These are phyloP conservation scores for Vachellia pachyceras DNA, from an alignment of 306 rosid species.

Conservation along the genomic window DNA sequence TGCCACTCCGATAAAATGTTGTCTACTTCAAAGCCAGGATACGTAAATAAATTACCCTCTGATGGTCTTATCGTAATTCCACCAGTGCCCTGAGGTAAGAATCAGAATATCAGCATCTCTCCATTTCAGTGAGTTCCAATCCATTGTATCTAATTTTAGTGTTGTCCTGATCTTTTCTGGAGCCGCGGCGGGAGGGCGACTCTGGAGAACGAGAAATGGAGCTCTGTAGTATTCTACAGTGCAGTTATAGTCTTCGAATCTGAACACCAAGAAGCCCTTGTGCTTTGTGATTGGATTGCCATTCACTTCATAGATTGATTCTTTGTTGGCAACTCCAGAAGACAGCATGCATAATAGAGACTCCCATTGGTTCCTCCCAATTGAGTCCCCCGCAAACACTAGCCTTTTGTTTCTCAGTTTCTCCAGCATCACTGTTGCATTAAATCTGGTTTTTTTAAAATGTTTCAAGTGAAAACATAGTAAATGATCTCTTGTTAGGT, in stretches of 20 bases:
- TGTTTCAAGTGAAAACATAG: constrained; percentile 8
- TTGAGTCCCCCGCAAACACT: constrained; percentile 88
- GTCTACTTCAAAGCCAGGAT: neutral
- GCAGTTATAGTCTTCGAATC: constrained; percentile 73
- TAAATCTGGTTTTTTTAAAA: constrained; percentile 56
- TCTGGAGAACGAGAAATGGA: constrained; percentile 82
- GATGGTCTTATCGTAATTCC: constrained; percentile 91
- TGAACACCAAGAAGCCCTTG: constrained; percentile 87
- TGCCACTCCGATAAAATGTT: neutral
- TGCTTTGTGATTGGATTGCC: constrained; percentile 80
- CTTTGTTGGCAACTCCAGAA: constrained; percentile 64
- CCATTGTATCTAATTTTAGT: constrained; percentile 78
- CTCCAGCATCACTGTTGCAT: constrained; percentile 77
- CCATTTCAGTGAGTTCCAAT: constrained; percentile 81
- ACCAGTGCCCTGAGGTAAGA: constrained; percentile 95
- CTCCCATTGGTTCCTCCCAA: constrained; percentile 96
- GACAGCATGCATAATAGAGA: constrained; percentile 89
- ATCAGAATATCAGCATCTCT: constrained; percentile 78
- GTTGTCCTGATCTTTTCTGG: constrained; percentile 58
- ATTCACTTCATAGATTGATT: constrained; percentile 83
- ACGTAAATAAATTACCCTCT: constrained; percentile 61
- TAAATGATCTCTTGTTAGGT: neutral
- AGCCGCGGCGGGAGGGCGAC: constrained; percentile 74
- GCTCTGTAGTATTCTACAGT: constrained; percentile 85
- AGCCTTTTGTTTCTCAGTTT: constrained; percentile 67